phyloP scores from a whole-genome alignment of 1,284 basidiomycete species.

The Trametes sp. region DNA sequence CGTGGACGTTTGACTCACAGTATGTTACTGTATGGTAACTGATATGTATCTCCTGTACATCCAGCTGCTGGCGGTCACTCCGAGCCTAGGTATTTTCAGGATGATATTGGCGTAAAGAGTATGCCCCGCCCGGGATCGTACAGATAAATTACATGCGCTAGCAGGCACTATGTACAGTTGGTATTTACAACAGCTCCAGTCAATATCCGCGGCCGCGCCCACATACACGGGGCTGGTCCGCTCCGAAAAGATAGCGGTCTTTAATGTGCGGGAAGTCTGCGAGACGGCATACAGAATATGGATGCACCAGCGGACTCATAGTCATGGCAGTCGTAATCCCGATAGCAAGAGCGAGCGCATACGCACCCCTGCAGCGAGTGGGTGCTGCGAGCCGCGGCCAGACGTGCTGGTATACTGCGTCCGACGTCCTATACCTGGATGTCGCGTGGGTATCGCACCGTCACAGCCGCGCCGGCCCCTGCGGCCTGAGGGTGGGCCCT shows the following conservation, averaged over 20 bases:
- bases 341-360: background rate
- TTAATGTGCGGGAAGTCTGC: background rate
- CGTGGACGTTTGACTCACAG: too few species aligned
- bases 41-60: too few species aligned
- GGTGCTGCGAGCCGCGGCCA: background rate
- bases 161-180: constrained; percentile 22
- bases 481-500: background rate
- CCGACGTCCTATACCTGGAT: background rate
- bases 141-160: constrained; percentile 28
- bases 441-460: background rate
- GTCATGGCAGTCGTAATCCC: background rate
- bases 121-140: constrained; percentile 16
- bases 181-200: constrained; percentile 24
- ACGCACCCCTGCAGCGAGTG: background rate
- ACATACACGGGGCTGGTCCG: background rate
- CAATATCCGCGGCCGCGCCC: constrained; percentile 14
- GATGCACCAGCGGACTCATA: background rate
- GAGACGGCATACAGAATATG: background rate
- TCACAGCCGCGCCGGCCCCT: background rate
- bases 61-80: too few species aligned
- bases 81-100: too few species aligned
- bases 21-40: too few species aligned
- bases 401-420: background rate
- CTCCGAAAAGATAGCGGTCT: background rate
- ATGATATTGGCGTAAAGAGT: too few species aligned